A percentile compares a stretch with the other conserved stretches of the same genome.
Evolutionary conservation across 1,284 basidiomycete species (phyloP).

Genomic region (Tetrapyrgos nigripes): DNA sequence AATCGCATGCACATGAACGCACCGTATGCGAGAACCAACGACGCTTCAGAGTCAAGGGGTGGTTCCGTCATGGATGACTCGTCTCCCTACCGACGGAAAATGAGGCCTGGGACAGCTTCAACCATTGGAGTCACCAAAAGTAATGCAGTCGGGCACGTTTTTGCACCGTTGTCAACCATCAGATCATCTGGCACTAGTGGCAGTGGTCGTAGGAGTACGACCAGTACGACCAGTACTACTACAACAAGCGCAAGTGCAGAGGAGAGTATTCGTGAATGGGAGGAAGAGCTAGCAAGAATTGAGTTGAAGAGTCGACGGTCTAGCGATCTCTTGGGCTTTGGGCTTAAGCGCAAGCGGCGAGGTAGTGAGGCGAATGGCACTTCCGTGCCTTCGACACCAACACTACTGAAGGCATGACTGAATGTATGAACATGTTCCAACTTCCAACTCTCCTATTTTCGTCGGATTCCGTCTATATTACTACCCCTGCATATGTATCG

Average conservation of each 20-base stretch:
- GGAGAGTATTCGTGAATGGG: slow-evolving; percentile 63
- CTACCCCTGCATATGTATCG: neutral
- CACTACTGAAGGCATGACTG: neutral
- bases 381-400: neutral
- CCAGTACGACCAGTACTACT: neutral
- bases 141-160: slow-evolving; percentile 12
- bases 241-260: slow-evolving; percentile 1
- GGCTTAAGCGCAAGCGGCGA: slow-evolving; percentile 51
- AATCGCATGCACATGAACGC: neutral
- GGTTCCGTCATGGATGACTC: neutral
- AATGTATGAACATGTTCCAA: neutral
- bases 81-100: slow-evolving; percentile 7
- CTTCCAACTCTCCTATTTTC: neutral
- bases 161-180: slow-evolving; percentile 8
- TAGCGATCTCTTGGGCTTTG: slow-evolving; percentile 66
- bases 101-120: slow-evolving; percentile 12
- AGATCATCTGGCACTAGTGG: neutral
- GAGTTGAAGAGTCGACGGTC: slow-evolving; percentile 67
- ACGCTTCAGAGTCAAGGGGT: neutral
- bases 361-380: neutral
- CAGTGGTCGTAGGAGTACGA: neutral
- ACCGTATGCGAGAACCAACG: neutral
- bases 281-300: slow-evolving; percentile 75
- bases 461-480: neutral
- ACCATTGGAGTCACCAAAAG: slow-evolving; percentile 8